Evolutionary conservation across 1,284 basidiomycete species (phyloP).

Genomic region (Crepidotus sp.): DNA sequence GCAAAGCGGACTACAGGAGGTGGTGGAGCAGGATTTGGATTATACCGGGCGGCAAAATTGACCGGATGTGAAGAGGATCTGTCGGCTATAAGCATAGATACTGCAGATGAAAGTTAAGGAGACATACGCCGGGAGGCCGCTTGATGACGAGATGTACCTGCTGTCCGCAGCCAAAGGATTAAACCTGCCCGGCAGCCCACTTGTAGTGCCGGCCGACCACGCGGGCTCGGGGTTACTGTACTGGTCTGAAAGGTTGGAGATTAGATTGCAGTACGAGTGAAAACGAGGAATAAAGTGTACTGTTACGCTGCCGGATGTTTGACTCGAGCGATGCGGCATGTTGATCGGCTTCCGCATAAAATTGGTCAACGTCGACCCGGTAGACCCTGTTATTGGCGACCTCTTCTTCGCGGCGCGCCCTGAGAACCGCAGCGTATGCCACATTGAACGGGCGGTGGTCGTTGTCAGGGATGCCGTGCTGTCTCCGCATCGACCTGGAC

Average conservation of each 20-base stretch:
- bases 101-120: not conserved
- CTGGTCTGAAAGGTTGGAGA: conserved; percentile 7
- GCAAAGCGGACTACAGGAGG: conserved; percentile 19
- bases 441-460: conserved; percentile 75
- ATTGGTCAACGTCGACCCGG: conserved; percentile 23
- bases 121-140: conserved; percentile 12
- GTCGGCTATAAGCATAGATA: not conserved
- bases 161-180: conserved; percentile 17
- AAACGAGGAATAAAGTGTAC: conserved; percentile 20
- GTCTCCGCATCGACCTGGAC: conserved; percentile 45
- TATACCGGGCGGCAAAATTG: conserved; percentile 25
- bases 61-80: conserved; percentile 11
- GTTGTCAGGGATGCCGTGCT: conserved; percentile 72
- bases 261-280: conserved; percentile 3
- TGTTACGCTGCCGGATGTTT: conserved; percentile 31
- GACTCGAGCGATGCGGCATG: conserved; percentile 26
- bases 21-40: conserved; percentile 22
- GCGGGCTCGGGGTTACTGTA: conserved; percentile 9
- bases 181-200: conserved; percentile 20
- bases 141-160: conserved; percentile 12
- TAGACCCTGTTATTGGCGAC: conserved; percentile 30
- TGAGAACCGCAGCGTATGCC: conserved; percentile 63
- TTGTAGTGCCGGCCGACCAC: conserved; percentile 8
- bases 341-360: conserved; percentile 24
- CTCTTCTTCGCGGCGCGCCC: conserved; percentile 39